Conservation (phyloP, 2,329 filamentous ascomycete genomes). For the Fonsecaea nubica region DNA sequence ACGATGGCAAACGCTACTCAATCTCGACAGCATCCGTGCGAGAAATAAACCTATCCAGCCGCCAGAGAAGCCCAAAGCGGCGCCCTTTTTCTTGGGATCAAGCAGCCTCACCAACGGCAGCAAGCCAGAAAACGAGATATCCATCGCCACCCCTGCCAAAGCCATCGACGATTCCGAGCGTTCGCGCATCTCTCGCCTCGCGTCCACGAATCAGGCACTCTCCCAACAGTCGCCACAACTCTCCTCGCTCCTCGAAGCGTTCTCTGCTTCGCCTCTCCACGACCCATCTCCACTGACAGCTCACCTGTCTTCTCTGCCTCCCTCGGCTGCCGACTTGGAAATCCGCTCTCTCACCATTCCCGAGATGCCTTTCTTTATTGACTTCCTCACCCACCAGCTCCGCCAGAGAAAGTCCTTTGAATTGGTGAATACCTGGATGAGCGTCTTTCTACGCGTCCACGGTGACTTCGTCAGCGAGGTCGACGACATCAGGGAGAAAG, state of each 20-base stretch:
- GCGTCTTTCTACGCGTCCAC: constrained; percentile 85
- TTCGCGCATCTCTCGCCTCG: constrained; percentile 73
- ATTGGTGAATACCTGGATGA: constrained; percentile 96
- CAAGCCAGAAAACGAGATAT: constrained; percentile 9
- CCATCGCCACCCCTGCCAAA: constrained; percentile 36
- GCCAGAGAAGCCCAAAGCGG: constrained; percentile 89
- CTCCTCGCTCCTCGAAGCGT: constrained; percentile 11
- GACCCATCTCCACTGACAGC: constrained; percentile 74
- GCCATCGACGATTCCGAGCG: constrained; percentile 54
- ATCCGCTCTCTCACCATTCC: constrained; percentile 80
- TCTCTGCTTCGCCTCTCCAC: constrained; percentile 41
- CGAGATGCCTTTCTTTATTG: constrained; percentile 80
- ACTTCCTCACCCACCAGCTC: constrained; percentile 76
- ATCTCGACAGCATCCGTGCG: constrained; percentile 87
- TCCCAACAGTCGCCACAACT: background rate
- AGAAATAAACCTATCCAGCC: constrained; percentile 94
- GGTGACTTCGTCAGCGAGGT: constrained; percentile 59
- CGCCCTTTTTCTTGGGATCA: constrained; percentile 92
- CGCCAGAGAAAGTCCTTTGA: constrained; percentile 79
- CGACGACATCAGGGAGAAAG: constrained; percentile 53
- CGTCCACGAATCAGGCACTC: constrained; percentile 49
- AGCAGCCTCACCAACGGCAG: constrained; percentile 41
- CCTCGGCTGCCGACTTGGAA: constrained; percentile 86
- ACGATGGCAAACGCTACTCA: constrained; percentile 91
- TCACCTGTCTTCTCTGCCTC: constrained; percentile 79